These are phyloP conservation scores for Penicillium oxalicum DNA, from an alignment of 2,329 filamentous ascomycete genomes.

Conservation along the genomic window DNA sequence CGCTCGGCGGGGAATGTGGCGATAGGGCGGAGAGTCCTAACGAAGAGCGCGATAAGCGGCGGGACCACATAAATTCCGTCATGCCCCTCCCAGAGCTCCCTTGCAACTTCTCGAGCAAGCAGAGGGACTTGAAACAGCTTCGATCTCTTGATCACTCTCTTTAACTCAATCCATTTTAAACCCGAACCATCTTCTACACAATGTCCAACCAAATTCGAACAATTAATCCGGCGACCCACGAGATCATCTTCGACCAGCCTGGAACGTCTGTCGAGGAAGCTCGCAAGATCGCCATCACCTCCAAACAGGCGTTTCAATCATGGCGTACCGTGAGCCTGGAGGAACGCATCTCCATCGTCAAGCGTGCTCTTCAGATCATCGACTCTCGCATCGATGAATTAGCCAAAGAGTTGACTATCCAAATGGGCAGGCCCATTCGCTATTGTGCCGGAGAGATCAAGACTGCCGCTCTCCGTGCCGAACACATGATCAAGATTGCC, in stretches of 20 bases:
- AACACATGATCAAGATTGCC: conserved; percentile 78
- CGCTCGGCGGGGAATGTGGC: not conserved
- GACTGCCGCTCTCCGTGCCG: conserved; percentile 73
- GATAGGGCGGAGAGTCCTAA: not conserved
- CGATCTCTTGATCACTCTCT: not conserved
- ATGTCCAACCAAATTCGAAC: conserved; percentile 45
- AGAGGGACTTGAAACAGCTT: too few species aligned
- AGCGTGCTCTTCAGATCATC: conserved; percentile 67
- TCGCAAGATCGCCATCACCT: conserved; percentile 18
- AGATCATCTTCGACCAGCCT: conserved; percentile 71
- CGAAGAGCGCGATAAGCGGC: conserved; percentile 7
- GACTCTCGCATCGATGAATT: conserved; percentile 66
- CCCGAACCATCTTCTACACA: not conserved
- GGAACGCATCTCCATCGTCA: conserved; percentile 72
- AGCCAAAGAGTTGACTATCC: conserved; percentile 72
- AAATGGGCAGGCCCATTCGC: conserved; percentile 86
- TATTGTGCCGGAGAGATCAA: conserved; percentile 75
- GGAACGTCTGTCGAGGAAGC: conserved; percentile 47
- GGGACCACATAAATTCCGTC: conserved; percentile 7
- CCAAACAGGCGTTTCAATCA: conserved; percentile 30
- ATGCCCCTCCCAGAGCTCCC: conserved; percentile 5
- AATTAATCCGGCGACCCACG: conserved; percentile 82
- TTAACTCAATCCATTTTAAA: not conserved
- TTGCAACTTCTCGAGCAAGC: not conserved
- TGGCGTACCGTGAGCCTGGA: conserved; percentile 66